Conservation (phyloP, 306 rosid species). For the Alnus rubra region DNA sequence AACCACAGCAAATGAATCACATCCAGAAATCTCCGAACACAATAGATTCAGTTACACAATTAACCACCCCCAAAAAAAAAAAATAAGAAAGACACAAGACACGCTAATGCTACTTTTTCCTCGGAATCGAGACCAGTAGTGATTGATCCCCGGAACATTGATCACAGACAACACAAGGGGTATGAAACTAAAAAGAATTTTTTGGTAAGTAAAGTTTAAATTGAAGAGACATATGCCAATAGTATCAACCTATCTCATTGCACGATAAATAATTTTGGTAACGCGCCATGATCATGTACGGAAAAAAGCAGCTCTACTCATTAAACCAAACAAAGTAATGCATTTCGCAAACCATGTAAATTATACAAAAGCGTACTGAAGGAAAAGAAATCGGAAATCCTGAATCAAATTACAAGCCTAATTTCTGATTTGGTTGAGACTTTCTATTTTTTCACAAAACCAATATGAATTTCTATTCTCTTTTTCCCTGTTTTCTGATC, state of each 20-base stretch:
- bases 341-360: background rate
- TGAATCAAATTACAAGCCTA: background rate
- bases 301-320: background rate
- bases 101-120: no score
- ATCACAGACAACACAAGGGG: background rate
- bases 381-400: background rate
- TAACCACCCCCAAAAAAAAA: no score
- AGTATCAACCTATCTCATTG: background rate
- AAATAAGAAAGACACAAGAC: no score
- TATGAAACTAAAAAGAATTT: background rate
- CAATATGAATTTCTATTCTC: background rate
- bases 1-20: background rate
- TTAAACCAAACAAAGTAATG: background rate
- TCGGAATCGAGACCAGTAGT: no score
- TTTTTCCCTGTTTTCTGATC: background rate
- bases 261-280: background rate
- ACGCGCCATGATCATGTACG: background rate
- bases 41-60: background rate
- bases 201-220: background rate
- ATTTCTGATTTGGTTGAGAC: background rate
- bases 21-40: background rate
- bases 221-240: background rate
- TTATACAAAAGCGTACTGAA: background rate
- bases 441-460: background rate
- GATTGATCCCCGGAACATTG: no score